Base-by-base conservation (phyloP, 306 rosid species). In the Vigna angularis region DNA sequence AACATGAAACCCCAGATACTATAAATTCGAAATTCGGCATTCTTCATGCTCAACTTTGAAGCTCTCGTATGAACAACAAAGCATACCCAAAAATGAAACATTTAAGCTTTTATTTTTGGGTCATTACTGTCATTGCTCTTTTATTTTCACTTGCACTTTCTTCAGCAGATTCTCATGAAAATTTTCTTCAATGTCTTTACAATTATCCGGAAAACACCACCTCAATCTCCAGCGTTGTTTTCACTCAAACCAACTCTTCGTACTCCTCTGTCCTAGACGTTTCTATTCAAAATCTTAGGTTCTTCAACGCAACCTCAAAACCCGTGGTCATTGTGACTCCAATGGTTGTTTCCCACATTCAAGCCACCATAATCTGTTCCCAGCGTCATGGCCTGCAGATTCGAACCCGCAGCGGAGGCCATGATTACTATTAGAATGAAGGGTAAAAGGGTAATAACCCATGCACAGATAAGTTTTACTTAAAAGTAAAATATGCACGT, bases 391-490 rank as follows among this genome's bases (percentile, higher is more conserved):
- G 72, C 66, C 24, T 89, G 4, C 81, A 89, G 73, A 58, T 89
- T 75, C 50, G 90, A 77, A 87, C 83, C 49, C 77, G 93, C 28
- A 89, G 93, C 10, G 93, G 96, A 0, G 91, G 96, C 59, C 96
- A 89, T 32, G 93, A 90, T 32, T 74, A 47, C 1, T n/a, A n/a
- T n/a, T n/a, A n/a, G n/a, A n/a, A n/a, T n/a, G n/a, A n/a, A n/a
- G n/a, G n/a, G n/a, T n/a, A n/a, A n/a, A n/a, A n/a, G n/a, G n/a
- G n/a, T n/a, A n/a, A n/a, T n/a, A n/a, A n/a, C n/a, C n/a, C n/a
- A n/a, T n/a, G n/a, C n/a, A n/a, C n/a, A n/a, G n/a, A n/a, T n/a
- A n/a, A n/a, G n/a, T n/a, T n/a, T n/a, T n/a, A n/a, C n/a, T n/a
- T n/a, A n/a, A n/a, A n/a, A n/a, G n/a, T n/a, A n/a, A n/a, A n/a